Evolutionary conservation across 352 stramenopile species (phyloP).

Genomic region (Phytophthora sp.): DNA sequence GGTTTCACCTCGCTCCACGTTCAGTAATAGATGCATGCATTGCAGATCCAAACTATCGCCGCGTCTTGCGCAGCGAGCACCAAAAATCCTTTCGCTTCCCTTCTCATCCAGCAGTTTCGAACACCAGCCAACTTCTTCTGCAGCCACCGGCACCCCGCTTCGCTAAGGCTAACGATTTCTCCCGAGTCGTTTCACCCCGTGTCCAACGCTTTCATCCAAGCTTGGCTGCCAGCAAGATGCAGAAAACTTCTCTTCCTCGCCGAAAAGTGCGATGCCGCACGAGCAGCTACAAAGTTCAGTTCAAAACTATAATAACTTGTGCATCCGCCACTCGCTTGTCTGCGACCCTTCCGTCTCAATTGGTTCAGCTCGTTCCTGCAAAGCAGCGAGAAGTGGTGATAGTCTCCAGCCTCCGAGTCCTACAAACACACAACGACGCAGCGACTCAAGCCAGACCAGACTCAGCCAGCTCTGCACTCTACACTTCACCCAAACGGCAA

Average conservation of each 20-base stretch:
- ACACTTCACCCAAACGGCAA: no score
- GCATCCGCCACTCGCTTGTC: no score
- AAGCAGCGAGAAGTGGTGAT: no score
- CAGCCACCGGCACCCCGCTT: slow-evolving; percentile 7
- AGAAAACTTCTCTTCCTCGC: not conserved
- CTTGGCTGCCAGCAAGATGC: not conserved
- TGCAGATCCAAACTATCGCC: not conserved
- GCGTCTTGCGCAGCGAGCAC: not conserved
- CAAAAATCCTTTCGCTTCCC: slow-evolving; percentile 1
- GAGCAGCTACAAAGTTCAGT: not conserved
- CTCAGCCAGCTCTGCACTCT: no score
- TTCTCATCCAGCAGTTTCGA: slow-evolving; percentile 5
- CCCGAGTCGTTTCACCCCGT: slow-evolving; percentile 18
- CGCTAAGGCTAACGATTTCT: no score
- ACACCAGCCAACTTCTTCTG: not conserved
- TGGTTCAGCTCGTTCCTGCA: no score
- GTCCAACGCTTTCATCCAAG: slow-evolving; percentile 16
- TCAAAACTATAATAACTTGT: not conserved
- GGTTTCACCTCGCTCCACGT: no score
- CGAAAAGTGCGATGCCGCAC: slow-evolving; percentile 17
- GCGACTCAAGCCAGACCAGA: not conserved
- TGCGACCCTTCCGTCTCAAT: no score
- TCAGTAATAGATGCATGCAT: not conserved
- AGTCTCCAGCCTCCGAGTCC: not conserved
- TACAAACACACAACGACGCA: not conserved